These are phyloP conservation scores for Hypoxylon sp. DNA, from an alignment of 2,329 filamentous ascomycete species.

Conservation along the genomic window DNA sequence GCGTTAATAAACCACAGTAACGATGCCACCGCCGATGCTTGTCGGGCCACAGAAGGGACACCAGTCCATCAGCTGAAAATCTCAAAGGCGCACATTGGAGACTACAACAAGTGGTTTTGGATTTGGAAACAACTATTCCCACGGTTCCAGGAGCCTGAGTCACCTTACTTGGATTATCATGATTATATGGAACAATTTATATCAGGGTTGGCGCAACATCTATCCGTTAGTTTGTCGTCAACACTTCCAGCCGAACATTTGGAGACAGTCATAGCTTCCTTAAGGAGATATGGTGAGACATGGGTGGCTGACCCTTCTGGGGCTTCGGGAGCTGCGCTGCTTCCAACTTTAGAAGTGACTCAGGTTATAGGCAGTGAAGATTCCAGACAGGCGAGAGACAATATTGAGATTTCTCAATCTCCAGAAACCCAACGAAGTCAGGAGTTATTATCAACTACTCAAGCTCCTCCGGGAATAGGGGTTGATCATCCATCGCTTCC, in stretches of 20 bases:
- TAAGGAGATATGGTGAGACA: not conserved
- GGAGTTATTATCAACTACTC: too few relatives aligned
- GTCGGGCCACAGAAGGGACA: slow-evolving; percentile 5
- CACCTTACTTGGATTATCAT: slow-evolving; percentile 8
- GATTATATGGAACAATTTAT: slow-evolving; percentile 1
- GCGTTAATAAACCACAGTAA: not conserved
- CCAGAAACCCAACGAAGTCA: too few relatives aligned
- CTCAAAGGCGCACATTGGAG: slow-evolving; percentile 1
- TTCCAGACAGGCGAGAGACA: too few relatives aligned
- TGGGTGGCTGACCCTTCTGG: too few relatives aligned
- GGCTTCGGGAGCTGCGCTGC: too few relatives aligned
- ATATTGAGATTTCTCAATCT: too few relatives aligned
- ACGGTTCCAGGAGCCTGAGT: not conserved
- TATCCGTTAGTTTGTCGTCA: not conserved
- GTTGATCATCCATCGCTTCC: too few relatives aligned
- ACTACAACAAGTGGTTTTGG: slow-evolving; percentile 16
- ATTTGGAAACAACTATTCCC: slow-evolving; percentile 13
- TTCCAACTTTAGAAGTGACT: not conserved
- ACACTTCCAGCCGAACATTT: not conserved
- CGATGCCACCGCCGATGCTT: not conserved
- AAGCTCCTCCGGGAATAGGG: too few relatives aligned
- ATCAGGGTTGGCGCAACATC: not conserved
- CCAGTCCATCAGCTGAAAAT: not conserved
- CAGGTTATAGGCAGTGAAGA: slow-evolving; percentile 2
- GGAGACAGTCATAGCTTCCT: not conserved